Percentiles rank a stretch among this genome's conserved stretches.
Evolutionary conservation across 352 stramenopile genomes (phyloP).

Genomic region (Phytophthora meadii): DNA sequence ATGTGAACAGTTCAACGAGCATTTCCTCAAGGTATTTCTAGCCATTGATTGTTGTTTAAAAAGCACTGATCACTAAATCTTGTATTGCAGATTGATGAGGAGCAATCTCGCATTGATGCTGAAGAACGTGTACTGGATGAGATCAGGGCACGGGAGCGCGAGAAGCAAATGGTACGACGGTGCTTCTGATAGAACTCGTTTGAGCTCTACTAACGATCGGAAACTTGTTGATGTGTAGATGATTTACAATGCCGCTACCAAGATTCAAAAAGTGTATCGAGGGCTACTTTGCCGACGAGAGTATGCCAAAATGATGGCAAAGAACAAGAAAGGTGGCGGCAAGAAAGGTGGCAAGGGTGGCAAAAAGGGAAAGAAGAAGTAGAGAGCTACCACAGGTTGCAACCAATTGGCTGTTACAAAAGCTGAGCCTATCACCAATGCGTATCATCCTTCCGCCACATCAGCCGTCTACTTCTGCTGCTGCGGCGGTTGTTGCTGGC

Average conservation of each 20-base stretch:
- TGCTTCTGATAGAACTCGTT: no score
- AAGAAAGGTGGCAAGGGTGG: conserved; percentile 54
- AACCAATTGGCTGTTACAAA: conserved; percentile 18
- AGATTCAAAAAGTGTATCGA: conserved; percentile 87
- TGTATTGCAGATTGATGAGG: conserved; percentile 71
- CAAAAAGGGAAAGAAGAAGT: conserved; percentile 51
- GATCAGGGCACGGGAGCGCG: conserved; percentile 70
- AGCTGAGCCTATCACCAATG: conserved; percentile 5
- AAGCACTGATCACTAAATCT: neutral
- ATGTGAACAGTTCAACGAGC: conserved; percentile 78
- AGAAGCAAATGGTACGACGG: conserved; percentile 72
- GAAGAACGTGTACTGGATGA: conserved; percentile 80
- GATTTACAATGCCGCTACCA: conserved; percentile 72
- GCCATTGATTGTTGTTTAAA: neutral
- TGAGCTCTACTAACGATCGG: neutral
- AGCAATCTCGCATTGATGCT: conserved; percentile 84
- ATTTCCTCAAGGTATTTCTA: conserved; percentile 75
- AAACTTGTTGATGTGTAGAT: conserved; percentile 39
- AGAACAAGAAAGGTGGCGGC: conserved; percentile 83
- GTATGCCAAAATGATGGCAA: conserved; percentile 77
- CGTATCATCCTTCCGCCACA: conserved; percentile 3
- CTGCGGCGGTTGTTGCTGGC: conserved; percentile 17
- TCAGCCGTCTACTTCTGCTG: conserved; percentile 20
- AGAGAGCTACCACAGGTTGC: neutral
- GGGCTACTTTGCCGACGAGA: conserved; percentile 69